phyloP scores from a whole-genome alignment of 2,329 filamentous ascomycete species.

The Penicillium sp. region DNA sequence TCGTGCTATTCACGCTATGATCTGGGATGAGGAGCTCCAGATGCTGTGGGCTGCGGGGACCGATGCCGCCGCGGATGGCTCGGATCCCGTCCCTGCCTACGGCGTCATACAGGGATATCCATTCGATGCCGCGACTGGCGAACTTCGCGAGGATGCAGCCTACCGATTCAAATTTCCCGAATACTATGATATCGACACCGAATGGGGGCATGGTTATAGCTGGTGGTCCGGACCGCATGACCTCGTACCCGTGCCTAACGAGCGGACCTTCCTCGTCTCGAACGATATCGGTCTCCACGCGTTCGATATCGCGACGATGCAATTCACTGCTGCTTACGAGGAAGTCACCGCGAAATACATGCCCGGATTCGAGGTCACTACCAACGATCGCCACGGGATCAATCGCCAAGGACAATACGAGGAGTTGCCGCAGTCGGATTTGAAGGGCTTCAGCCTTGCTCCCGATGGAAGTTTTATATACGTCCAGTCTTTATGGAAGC shows the following conservation, averaged over 20 bases:
- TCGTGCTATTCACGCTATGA: slow-evolving; percentile 25
- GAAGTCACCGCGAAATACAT: slow-evolving; percentile 21
- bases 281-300: slow-evolving; percentile 23
- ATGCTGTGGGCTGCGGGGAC: slow-evolving; percentile 27
- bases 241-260: slow-evolving; percentile 26
- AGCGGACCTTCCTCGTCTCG: slow-evolving; percentile 25
- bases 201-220: slow-evolving; percentile 25
- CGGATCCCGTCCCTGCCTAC: slow-evolving; percentile 21
- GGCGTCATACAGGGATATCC: slow-evolving; percentile 24
- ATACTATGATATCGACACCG: slow-evolving; percentile 17
- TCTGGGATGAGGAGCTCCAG: slow-evolving; percentile 27
- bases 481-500: slow-evolving; percentile 24
- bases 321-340: slow-evolving; percentile 14
- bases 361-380: slow-evolving; percentile 26
- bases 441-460: slow-evolving; percentile 27
- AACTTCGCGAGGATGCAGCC: slow-evolving; percentile 15
- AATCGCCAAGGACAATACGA: slow-evolving; percentile 18
- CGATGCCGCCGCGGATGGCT: slow-evolving; percentile 26
- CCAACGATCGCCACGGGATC: slow-evolving; percentile 22
- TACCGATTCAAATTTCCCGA: slow-evolving; percentile 15
- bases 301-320: slow-evolving; percentile 21
- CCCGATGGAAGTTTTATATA: slow-evolving; percentile 26
- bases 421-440: slow-evolving; percentile 24
- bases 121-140: slow-evolving; percentile 19
- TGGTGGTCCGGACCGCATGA: slow-evolving; percentile 29